Evolutionary conservation across 306 rosid species (phyloP), one percentile per base, ranked within the genome.

Genomic region (Oemleria cerasiformis): DNA sequence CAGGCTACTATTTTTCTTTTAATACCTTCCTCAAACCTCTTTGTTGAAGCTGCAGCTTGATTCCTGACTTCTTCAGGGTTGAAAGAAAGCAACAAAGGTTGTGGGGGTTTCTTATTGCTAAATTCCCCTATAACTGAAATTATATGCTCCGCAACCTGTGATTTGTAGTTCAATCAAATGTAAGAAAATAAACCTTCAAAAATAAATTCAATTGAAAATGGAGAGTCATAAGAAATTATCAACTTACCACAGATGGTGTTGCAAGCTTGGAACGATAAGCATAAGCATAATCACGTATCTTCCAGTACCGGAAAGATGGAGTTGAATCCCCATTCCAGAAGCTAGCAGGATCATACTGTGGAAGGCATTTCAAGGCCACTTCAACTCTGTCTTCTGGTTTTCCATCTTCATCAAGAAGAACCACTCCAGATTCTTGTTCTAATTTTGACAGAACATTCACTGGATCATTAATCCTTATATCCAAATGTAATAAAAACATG

Each of bases 221-320:
- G 30, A 66, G 17, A 49, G 43, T 63, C 44, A 36, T 36, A 25
- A 45, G n/a, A 64, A 60, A 82, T 44, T 25, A 66, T 61, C 67
- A 54, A 76, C 81, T 77, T 82, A 93, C 98, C 84, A 75, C 57
- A 36, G 87, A 87, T 5, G 98, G 98, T 36, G 97, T 88, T 65
- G 85, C 85, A 74, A 82, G 80, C 83, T 84, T 70, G 19, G 86
- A 83, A 65, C 88, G 89, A 79, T 91, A 91, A 77, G 97, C 97
- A 83, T 88, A 58, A 74, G 97, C 98, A 79, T 91, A 91, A 73
- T 93, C 98, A 47, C 97, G 91, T 59, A 93, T 93, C 83, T 91
- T 91, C 98, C 98, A 88, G 77, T 93, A 93, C 62, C 80, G 83
- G 75, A 91, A 93, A 58, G 89, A 70, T 11, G 71, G 38, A 55